Evolutionary conservation across 2,329 filamentous ascomycete genomes (phyloP).

Genomic region (Fusarium goolgardi): DNA sequence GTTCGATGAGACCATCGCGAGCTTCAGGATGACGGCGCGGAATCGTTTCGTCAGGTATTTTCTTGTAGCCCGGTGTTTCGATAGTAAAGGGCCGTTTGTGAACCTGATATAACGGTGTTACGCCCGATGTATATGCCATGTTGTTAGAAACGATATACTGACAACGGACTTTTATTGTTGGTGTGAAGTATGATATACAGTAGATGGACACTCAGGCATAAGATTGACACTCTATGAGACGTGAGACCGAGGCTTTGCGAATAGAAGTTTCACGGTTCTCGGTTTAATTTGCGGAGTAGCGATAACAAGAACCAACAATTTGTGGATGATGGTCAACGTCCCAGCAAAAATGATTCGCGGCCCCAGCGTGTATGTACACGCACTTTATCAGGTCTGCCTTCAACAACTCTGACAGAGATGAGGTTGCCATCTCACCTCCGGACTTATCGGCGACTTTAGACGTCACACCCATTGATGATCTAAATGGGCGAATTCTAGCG

Average conservation of each 20-base stretch:
- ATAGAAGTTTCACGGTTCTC: not conserved
- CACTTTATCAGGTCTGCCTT: not conserved
- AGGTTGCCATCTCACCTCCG: not conserved
- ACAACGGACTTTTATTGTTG: not conserved
- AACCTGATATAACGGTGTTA: constrained; percentile 65
- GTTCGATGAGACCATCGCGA: constrained; percentile 74
- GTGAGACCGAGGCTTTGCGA: not conserved
- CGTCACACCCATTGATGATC: not conserved
- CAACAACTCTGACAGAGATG: not conserved
- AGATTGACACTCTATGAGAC: not conserved
- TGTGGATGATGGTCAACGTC: not conserved
- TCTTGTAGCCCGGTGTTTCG: constrained; percentile 73
- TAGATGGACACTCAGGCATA: too few relatives aligned
- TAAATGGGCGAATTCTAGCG: not conserved
- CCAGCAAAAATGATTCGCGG: not conserved
- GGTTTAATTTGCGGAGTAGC: not conserved
- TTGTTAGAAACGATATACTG: not conserved
- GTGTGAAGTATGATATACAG: not conserved
- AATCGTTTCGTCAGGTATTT: constrained; percentile 81
- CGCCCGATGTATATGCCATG: constrained; percentile 45
- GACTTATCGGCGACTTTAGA: not conserved
- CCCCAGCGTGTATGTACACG: not conserved
- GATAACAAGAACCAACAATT: not conserved
- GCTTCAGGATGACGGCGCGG: constrained; percentile 78
- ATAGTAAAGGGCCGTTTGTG: constrained; percentile 80